Evolutionary conservation across 2,329 filamentous ascomycete species (phyloP).

Genomic region (Monascus ruber): DNA sequence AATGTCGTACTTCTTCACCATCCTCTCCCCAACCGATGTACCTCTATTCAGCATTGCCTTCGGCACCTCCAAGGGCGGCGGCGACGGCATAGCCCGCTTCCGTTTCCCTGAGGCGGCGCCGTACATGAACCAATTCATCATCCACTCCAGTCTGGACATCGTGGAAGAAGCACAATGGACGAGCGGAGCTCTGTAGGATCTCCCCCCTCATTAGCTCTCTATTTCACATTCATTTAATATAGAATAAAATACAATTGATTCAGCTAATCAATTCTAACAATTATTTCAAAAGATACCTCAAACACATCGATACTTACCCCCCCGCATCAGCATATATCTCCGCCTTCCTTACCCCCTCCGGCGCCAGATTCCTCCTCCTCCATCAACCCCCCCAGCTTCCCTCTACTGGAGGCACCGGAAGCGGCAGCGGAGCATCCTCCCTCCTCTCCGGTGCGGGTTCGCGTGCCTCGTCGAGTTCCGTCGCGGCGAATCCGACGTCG

Average conservation of each 20-base stretch:
- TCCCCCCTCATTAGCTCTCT: background rate
- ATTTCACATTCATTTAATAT: conserved; percentile 2
- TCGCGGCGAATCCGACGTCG: conserved; percentile 73
- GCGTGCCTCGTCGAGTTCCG: conserved; percentile 52
- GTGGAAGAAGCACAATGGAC: conserved; percentile 96
- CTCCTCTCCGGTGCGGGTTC: conserved; percentile 14
- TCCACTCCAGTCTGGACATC: conserved; percentile 86
- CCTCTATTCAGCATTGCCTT: conserved; percentile 96
- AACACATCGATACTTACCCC: conserved; percentile 92
- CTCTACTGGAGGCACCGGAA: conserved; percentile 12
- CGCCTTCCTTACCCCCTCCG: conserved; percentile 84
- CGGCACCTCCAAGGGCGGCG: conserved; percentile 89
- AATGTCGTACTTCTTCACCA: conserved; percentile 99
- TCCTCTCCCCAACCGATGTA: conserved; percentile 89
- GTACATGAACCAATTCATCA: conserved; percentile 94
- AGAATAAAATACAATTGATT: background rate
- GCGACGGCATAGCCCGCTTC: conserved; percentile 83
- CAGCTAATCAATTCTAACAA: too few relatives aligned
- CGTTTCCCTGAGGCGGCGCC: conserved; percentile 79
- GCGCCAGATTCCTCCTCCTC: conserved; percentile 86
- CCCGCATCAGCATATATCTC: conserved; percentile 74
- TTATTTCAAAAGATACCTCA: conserved; percentile 61
- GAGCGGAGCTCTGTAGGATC: conserved; percentile 62
- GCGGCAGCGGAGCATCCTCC: conserved; percentile 16
- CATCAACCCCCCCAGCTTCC: conserved; percentile 59